These are phyloP conservation scores for Sarocladiaceae sp. DNA, from an alignment of 2,329 filamentous ascomycete genomes.

Conservation along the genomic window DNA sequence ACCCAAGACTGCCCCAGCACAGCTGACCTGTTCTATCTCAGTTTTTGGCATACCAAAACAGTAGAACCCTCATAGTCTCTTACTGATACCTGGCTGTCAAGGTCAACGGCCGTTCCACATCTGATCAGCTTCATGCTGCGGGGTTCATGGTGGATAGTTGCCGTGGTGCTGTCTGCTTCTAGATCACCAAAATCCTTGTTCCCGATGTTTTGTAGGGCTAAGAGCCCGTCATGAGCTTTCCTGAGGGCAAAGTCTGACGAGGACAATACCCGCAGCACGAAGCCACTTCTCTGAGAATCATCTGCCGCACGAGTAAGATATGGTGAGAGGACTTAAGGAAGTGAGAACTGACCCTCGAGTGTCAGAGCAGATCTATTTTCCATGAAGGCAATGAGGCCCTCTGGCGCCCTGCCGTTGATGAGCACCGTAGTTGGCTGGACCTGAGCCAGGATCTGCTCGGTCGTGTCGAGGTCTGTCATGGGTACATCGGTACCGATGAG, in stretches of 20 bases:
- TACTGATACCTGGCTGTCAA: conserved; percentile 67
- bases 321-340: conserved; percentile 1
- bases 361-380: conserved; percentile 16
- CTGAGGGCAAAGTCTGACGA: conserved; percentile 68
- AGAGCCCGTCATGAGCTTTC: conserved; percentile 58
- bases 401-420: conserved; percentile 40
- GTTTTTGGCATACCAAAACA: not conserved
- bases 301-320: not conserved
- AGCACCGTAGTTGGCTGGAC: conserved; percentile 50
- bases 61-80: no score
- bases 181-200: not conserved
- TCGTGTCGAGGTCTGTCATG: conserved; percentile 59
- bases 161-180: not conserved
- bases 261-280: conserved; percentile 58
- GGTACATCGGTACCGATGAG: conserved; percentile 72
- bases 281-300: not conserved
- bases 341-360: not conserved
- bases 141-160: conserved; percentile 27
- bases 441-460: conserved; percentile 55
- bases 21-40: conserved; percentile 52
- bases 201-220: conserved; percentile 31
- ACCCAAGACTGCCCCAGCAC: conserved; percentile 78
- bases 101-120: conserved; percentile 63
- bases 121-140: conserved; percentile 58
- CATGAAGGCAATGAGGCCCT: conserved; percentile 27